Conservation (phyloP, 208 protist genomes). For the Crithidia bombi region DNA sequence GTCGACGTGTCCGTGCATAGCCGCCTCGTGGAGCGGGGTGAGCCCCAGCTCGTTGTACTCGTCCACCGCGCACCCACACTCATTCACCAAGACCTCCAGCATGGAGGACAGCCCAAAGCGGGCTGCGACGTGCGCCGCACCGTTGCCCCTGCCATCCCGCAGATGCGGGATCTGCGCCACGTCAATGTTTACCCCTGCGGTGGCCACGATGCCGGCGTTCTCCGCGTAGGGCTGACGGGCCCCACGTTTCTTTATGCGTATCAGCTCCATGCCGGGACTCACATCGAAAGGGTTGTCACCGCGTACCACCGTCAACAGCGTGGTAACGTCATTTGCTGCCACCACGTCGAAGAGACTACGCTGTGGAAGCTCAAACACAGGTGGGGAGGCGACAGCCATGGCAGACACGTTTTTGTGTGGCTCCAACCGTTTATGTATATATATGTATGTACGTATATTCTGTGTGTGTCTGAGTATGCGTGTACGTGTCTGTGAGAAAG, state of each 20-base stretch:
- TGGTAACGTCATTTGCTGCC: constrained; percentile 48
- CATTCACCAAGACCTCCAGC: constrained; percentile 33
- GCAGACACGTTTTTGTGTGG: neutral
- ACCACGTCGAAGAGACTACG: constrained; percentile 58
- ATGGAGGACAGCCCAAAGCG: constrained; percentile 35
- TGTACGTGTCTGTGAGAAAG: neutral
- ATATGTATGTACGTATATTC: neutral
- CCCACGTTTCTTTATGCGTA: constrained; percentile 34
- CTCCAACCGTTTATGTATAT: constrained; percentile 3
- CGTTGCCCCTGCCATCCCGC: constrained; percentile 46
- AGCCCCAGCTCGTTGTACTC: constrained; percentile 43
- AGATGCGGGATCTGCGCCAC: constrained; percentile 23
- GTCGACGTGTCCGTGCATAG: constrained; percentile 42
- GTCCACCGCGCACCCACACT: constrained; percentile 48
- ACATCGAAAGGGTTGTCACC: constrained; percentile 69
- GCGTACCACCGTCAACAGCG: constrained; percentile 49
- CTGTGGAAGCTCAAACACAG: constrained; percentile 24
- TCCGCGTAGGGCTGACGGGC: constrained; percentile 28
- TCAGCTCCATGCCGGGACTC: constrained; percentile 62
- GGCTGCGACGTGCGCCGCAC: constrained; percentile 56
- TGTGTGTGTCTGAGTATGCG: neutral
- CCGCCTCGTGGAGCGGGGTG: constrained; percentile 56
- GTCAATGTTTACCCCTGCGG: constrained; percentile 36
- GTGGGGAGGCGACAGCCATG: constrained; percentile 9
- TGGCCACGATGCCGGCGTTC: constrained; percentile 43